Evolutionary conservation across 139 green algal genomes (phyloP).

Genomic region (Closterium sp.): DNA sequence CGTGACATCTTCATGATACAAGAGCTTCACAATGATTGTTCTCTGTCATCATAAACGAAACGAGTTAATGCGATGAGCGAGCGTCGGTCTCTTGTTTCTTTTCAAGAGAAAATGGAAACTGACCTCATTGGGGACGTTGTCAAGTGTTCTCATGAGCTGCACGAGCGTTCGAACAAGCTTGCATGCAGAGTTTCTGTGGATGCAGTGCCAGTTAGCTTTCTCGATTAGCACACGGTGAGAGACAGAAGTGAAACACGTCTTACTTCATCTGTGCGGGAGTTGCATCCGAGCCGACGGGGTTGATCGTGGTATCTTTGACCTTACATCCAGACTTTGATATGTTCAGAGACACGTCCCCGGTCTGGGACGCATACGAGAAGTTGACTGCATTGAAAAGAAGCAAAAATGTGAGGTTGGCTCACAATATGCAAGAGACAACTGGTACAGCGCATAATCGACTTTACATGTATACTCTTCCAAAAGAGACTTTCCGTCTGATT

Average conservation of each 20-base stretch:
- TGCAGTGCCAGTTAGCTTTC: neutral
- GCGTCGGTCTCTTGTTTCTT: too few relatives aligned
- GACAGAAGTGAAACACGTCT: neutral
- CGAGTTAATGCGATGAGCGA: too few relatives aligned
- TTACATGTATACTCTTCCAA: conserved; percentile 51
- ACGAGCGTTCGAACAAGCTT: conserved; percentile 49
- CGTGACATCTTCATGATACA: conserved; percentile 46
- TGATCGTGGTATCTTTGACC: conserved; percentile 14
- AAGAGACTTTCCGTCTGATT: conserved; percentile 13
- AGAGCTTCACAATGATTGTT: conserved; percentile 41
- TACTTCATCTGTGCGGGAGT: conserved; percentile 42
- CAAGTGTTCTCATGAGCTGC: conserved; percentile 45
- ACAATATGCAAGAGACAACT: neutral
- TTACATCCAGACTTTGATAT: neutral
- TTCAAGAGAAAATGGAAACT: too few relatives aligned
- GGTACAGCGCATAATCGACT: neutral
- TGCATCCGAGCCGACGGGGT: conserved; percentile 9
- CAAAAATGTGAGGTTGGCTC: neutral
- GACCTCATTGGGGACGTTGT: conserved; percentile 45
- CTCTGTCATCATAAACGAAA: conserved; percentile 17
- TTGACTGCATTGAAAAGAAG: neutral
- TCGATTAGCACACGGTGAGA: neutral
- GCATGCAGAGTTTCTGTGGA: conserved; percentile 37
- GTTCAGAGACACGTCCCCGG: neutral
- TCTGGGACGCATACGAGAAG: neutral